These are phyloP conservation scores for Bacidia rubella DNA, from an alignment of 495 filamentous ascomycete genomes.

Conservation along the genomic window DNA sequence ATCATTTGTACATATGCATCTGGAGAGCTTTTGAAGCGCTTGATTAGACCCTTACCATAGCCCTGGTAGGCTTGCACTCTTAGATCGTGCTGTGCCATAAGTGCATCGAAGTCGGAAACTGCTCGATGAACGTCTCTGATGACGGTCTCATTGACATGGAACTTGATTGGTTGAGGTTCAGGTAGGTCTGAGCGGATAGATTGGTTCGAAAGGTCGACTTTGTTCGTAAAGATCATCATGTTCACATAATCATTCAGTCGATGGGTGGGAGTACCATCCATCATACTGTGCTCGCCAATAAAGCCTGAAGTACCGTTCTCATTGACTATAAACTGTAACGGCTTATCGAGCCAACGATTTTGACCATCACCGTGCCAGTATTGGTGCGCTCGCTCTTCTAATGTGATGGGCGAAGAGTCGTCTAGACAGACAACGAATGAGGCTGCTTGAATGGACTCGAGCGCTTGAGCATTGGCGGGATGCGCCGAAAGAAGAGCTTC, in stretches of 20 bases:
- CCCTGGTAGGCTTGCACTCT: constrained; percentile 89
- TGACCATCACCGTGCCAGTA: constrained; percentile 97
- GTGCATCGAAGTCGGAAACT: constrained; percentile 55
- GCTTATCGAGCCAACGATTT: constrained; percentile 98
- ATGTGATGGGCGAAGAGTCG: constrained; percentile 79
- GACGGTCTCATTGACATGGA: constrained; percentile 59
- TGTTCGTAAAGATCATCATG: constrained; percentile 77
- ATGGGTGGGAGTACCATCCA: constrained; percentile 98
- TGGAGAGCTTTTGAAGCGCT: constrained; percentile 97
- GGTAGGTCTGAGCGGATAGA: constrained; percentile 68
- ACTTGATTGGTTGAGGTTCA: constrained; percentile 63
- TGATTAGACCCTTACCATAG: constrained; percentile 97
- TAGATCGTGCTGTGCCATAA: constrained; percentile 81
- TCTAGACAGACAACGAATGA: constrained; percentile 92
- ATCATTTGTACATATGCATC: constrained; percentile 98
- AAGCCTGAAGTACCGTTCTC: constrained; percentile 97
- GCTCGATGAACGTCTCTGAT: constrained; percentile 65
- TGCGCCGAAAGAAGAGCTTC: constrained; percentile 59
- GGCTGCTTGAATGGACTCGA: constrained; percentile 76
- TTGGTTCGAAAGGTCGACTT: constrained; percentile 70
- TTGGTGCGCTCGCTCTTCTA: constrained; percentile 87
- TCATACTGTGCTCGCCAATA: constrained; percentile 99
- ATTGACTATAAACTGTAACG: constrained; percentile 93
- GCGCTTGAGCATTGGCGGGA: constrained; percentile 57
- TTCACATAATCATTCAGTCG: constrained; percentile 90